Evolutionary conservation across 257 asterid genomes (phyloP).

Genomic region (Petunia axillaris): DNA sequence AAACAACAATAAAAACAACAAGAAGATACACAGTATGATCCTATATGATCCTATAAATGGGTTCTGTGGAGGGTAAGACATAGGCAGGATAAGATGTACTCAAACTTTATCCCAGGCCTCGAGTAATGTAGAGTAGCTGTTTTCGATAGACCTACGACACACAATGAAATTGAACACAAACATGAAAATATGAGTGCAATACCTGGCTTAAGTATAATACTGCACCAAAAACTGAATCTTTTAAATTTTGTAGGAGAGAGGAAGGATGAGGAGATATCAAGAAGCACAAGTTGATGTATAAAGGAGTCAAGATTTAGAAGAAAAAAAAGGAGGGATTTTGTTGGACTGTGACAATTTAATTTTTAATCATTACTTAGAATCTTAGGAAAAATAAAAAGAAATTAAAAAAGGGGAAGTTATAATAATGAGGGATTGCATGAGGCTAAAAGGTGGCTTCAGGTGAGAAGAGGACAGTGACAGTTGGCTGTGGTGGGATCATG

Average conservation of each 20-base stretch:
- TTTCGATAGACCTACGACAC: no score
- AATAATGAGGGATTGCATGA: background rate
- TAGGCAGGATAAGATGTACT: no score
- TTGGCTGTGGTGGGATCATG: background rate
- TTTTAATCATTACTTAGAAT: background rate
- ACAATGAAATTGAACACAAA: no score
- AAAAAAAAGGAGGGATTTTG: constrained; percentile 17
- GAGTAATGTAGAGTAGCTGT: no score
- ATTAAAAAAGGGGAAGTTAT: no score
- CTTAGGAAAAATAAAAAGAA: background rate
- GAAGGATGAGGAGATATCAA: constrained; percentile 1
- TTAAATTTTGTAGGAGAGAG: background rate
- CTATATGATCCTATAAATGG: constrained; percentile 55
- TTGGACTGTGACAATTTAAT: constrained; percentile 4
- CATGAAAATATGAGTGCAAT: background rate
- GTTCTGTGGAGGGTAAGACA: constrained; percentile 36
- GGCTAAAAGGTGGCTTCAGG: background rate
- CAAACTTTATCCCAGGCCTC: no score
- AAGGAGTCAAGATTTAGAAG: constrained; percentile 36
- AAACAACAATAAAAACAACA: constrained; percentile 37
- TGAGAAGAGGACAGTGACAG: background rate
- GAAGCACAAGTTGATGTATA: constrained; percentile 46
- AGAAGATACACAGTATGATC: constrained; percentile 34
- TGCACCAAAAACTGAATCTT: no score
- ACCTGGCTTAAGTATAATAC: background rate